Base-by-base conservation (phyloP, 768 basidiomycete genomes). In the Calocybe indica region DNA sequence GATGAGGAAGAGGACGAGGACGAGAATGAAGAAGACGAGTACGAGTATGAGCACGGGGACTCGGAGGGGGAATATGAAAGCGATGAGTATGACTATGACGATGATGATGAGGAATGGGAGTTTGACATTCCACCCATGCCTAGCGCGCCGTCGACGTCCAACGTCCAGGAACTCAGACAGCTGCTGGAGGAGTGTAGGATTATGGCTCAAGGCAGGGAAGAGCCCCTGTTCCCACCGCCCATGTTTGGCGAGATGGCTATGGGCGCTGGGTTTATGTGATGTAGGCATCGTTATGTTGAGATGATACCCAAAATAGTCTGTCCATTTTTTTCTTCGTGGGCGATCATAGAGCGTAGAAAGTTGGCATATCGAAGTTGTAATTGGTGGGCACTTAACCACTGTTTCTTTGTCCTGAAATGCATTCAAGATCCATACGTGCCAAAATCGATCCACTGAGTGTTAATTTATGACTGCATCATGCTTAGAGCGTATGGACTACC, bases 151-250 rank as follows among this genome's bases (percentile, higher is more conserved):
- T 57, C 57, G 36, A 60, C 58, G 13, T 47, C 56, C 29, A 56
- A 58, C 9, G 46, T 79, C 28, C 58, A 59, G 31, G 76, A 80
- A 56, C 54, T 85, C 48, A 74, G 80, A 40, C 70, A 75, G 48
- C 55, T 87, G 37, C 53, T 85, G 49, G 72, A 73, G 43, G 80
- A 83, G 58, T 82, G 82, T 48, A 67, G 73, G 37, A 69, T 66
- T 49, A 82, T 78, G 76, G 69, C 64, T 11, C 62, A 64, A 46
- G 64, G 59, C 33, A 58, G 74, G 47, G 74, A 73, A 38, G 74
- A 74, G 39, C 60, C 67, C 1, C 55, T 74, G 50, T 63, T 65
- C 15, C 40, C 61, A 4, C 45, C 55, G 15, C 31, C 39, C 38
- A 55, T 56, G 52, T 51, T 58, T 28, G 14, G 40, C 8, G 53